A percentile compares a stretch with the other conserved stretches of the same genome.
Evolutionary conservation across 1,284 basidiomycete genomes (phyloP).

Genomic region (Mixia osmundae): DNA sequence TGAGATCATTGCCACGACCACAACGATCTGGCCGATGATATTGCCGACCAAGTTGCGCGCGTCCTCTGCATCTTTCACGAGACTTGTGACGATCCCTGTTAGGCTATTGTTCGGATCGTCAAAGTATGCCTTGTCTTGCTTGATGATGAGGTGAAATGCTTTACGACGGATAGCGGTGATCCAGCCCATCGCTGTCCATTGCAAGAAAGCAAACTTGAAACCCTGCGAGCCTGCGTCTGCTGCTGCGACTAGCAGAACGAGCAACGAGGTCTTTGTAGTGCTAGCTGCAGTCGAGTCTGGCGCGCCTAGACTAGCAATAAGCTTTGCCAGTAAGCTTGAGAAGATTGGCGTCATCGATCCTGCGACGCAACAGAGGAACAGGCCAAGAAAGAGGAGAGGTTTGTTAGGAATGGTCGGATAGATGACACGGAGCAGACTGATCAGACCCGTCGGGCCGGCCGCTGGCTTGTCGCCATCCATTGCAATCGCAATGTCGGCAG

Average conservation of each 20-base stretch:
- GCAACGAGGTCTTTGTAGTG: conserved; percentile 29
- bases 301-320: conserved; percentile 53
- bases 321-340: conserved; percentile 60
- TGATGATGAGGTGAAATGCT: conserved; percentile 39
- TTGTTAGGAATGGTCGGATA: conserved; percentile 58
- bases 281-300: conserved; percentile 23
- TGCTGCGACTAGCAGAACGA: conserved; percentile 41
- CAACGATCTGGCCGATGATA: conserved; percentile 44
- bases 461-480: not conserved
- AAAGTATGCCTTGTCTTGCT: conserved; percentile 79
- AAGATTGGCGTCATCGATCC: conserved; percentile 76
- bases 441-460: conserved; percentile 15
- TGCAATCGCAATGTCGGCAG: not conserved
- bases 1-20: conserved; percentile 55
- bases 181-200: conserved; percentile 51
- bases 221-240: conserved; percentile 50
- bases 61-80: conserved; percentile 83
- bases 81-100: conserved; percentile 42
- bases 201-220: conserved; percentile 51
- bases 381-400: conserved; percentile 38
- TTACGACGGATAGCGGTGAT: conserved; percentile 38
- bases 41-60: conserved; percentile 52
- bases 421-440: conserved; percentile 28
- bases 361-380: conserved; percentile 38
- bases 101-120: conserved; percentile 43